Evolutionary conservation across 1,284 basidiomycete species (phyloP), one percentile per base, ranked within the genome.

Genomic region (Lignosus rhinocerotis): DNA sequence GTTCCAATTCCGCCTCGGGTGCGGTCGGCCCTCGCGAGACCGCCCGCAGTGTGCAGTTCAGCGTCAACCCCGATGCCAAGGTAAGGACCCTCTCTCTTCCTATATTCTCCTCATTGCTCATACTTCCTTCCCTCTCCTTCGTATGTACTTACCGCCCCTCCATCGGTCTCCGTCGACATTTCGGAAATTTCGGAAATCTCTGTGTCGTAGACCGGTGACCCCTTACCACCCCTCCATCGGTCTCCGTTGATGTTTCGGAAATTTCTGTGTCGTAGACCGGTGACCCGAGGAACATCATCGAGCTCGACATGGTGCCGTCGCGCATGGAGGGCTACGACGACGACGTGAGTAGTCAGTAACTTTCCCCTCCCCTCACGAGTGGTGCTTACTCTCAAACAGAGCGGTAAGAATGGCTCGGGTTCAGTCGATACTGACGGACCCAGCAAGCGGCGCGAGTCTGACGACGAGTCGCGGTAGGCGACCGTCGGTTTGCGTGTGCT

Each of bases 11-110:
- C 1, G 59, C 55, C 14, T 32, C 60, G n/a, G 47, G 21, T 14
- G 55, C 59, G 33, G 45, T 32, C 6, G 54, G 47, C 10, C 46
- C 56, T 9, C 42, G 51, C 32, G 58, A 55, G 10, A 61, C 63
- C n/a, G 53, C 56, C 11, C 57, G 57, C 47, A 65, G 63, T 53
- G 59, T 67, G 25, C 67, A 69, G 44, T 67, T 69, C 56, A 59
- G 57, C 51, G 62, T 64, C 14, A 34, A 64, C 42, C 56, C 59
- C 17, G 62, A 64, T 21, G 54, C 51, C 32, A 67, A 68, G 64
- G 66, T 64, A 33, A 43, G 66, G 39, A 9, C 6, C 34, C 14
- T 16, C 38, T 31, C 19, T n/a, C 11, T 55, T 10, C 11, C 11
- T 33, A 21, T 39, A 21, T 32, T 21, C 32, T 25, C 34, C 10